These are phyloP conservation scores for Lachancea waltii DNA, from an alignment of 805 yeast species.

Conservation along the genomic window DNA sequence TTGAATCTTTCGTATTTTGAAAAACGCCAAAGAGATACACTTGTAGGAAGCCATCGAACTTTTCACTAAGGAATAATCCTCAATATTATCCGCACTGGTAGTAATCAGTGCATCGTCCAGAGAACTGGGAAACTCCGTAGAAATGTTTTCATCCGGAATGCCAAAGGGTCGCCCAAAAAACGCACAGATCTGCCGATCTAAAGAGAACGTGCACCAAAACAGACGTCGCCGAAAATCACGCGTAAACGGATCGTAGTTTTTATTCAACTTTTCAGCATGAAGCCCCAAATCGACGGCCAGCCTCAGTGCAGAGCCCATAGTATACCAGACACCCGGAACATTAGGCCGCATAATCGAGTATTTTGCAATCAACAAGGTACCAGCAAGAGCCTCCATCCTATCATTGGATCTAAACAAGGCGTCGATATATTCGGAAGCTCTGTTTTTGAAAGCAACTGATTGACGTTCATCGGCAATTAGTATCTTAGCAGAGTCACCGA, in stretches of 20 bases:
- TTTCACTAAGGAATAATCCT: constrained; percentile 37
- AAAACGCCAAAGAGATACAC: constrained; percentile 57
- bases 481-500: constrained; percentile 69
- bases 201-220: constrained; percentile 84
- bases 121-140: constrained; percentile 63
- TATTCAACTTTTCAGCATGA: constrained; percentile 54
- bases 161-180: constrained; percentile 86
- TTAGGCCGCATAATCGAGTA: constrained; percentile 86
- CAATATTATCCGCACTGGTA: constrained; percentile 28
- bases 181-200: constrained; percentile 81
- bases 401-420: constrained; percentile 52
- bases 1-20: constrained; percentile 66
- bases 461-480: constrained; percentile 57
- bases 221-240: constrained; percentile 67
- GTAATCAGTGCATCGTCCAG: constrained; percentile 66
- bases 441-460: constrained; percentile 61
- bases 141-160: constrained; percentile 73
- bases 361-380: constrained; percentile 57
- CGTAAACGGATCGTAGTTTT: constrained; percentile 44
- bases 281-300: constrained; percentile 78
- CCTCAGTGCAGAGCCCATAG: constrained; percentile 72
- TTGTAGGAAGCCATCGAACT: constrained; percentile 56
- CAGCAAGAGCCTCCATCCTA: constrained; percentile 66
- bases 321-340: constrained; percentile 89
- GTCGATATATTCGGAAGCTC: constrained; percentile 56